Evolutionary conservation across 2,329 filamentous ascomycete genomes (phyloP).

Genomic region (Dactylellina drechsleri): DNA sequence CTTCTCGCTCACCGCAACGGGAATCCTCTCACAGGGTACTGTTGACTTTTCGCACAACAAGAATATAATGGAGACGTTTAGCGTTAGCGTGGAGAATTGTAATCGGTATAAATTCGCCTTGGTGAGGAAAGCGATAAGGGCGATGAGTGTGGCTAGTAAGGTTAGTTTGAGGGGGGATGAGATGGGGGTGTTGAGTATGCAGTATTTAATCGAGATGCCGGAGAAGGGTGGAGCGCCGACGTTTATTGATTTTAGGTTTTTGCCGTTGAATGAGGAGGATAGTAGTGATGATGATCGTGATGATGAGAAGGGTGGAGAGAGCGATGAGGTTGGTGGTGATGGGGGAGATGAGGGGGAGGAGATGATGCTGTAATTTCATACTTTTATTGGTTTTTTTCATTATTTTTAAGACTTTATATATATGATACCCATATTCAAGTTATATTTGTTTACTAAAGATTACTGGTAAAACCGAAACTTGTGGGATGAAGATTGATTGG

Average conservation of each 20-base stretch:
- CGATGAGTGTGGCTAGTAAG: conserved; percentile 93
- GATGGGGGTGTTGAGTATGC: conserved; percentile 89
- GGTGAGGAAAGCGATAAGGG: conserved; percentile 83
- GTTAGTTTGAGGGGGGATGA: conserved; percentile 88
- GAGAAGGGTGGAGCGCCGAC: conserved; percentile 62
- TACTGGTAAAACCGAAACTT: no score
- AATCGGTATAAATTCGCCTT: conserved; percentile 88
- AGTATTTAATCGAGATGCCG: conserved; percentile 85
- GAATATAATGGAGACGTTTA: conserved; percentile 79
- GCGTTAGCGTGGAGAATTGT: conserved; percentile 67
- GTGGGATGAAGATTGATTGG: conserved; percentile 1
- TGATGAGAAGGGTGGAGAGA: conserved; percentile 7
- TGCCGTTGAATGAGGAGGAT: conserved; percentile 74
- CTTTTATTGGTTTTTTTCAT: not conserved
- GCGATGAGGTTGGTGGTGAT: not conserved
- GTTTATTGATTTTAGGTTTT: conserved; percentile 85
- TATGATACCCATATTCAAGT: not conserved
- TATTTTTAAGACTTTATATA: not conserved
- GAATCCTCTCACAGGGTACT: conserved; percentile 71
- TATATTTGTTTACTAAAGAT: no score
- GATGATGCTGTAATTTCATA: conserved; percentile 40
- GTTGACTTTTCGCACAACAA: conserved; percentile 74
- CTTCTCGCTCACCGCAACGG: conserved; percentile 76
- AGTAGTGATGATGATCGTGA: conserved; percentile 60
- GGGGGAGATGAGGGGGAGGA: conserved; percentile 36